Percentiles rank a stretch among this genome's conserved stretches.
phyloP scores from a whole-genome alignment of 768 basidiomycete genomes.

The Mycena polygramma region DNA sequence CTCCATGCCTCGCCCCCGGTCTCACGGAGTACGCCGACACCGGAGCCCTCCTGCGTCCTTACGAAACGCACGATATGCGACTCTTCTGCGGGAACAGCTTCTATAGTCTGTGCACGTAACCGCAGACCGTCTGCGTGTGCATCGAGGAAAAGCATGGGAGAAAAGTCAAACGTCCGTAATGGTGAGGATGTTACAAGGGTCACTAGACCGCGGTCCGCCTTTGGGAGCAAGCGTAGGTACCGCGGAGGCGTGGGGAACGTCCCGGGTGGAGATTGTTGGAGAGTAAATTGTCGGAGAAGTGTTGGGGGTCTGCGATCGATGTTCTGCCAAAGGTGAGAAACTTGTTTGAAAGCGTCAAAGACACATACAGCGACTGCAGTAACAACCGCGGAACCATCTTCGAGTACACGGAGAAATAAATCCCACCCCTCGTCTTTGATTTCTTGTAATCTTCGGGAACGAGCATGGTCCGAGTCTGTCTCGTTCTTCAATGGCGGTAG shows the following conservation, averaged over 20 bases:
- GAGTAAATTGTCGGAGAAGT: slow-evolving; percentile 78
- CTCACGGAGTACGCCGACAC: slow-evolving; percentile 74
- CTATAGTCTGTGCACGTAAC: slow-evolving; percentile 55
- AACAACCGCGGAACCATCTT: slow-evolving; percentile 80
- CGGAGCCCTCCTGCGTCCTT: slow-evolving; percentile 84
- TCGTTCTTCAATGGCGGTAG: slow-evolving; percentile 51
- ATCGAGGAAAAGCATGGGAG: slow-evolving; percentile 73
- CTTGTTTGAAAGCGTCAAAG: background rate
- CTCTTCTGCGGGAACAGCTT: slow-evolving; percentile 60
- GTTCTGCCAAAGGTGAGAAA: slow-evolving; percentile 64
- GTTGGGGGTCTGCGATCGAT: slow-evolving; percentile 92
- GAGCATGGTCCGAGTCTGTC: slow-evolving; percentile 58
- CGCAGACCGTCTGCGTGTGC: slow-evolving; percentile 66
- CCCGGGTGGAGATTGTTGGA: slow-evolving; percentile 72
- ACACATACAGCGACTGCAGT: slow-evolving; percentile 80
- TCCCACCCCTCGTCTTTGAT: slow-evolving; percentile 83
- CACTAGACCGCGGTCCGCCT: slow-evolving; percentile 55
- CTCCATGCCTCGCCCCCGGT: slow-evolving; percentile 77
- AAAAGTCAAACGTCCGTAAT: slow-evolving; percentile 70
- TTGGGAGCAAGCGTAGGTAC: slow-evolving; percentile 68
- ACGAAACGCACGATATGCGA: slow-evolving; percentile 72
- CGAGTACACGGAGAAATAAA: slow-evolving; percentile 78
- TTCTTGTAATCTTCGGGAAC: slow-evolving; percentile 65
- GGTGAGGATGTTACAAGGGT: slow-evolving; percentile 79
- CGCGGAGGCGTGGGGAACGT: slow-evolving; percentile 62